These are phyloP conservation scores for Ascochyta fabae DNA, from an alignment of 2,329 filamentous ascomycete genomes.

Conservation along the genomic window DNA sequence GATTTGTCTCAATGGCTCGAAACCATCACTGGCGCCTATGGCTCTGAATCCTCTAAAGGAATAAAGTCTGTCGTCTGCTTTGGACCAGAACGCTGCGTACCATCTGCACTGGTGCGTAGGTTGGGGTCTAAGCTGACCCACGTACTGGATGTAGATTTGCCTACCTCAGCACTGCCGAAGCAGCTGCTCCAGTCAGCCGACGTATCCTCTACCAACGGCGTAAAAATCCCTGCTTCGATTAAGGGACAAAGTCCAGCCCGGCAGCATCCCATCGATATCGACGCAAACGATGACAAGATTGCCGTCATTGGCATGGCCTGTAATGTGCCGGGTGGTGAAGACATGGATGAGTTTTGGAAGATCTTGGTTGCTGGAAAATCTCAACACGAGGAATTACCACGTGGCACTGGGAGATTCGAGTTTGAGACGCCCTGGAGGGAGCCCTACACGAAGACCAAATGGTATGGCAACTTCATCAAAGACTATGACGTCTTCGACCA, in stretches of 20 bases:
- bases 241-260: too few species aligned
- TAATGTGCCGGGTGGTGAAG: conserved; percentile 19
- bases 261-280: not conserved
- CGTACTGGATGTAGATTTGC: too few species aligned
- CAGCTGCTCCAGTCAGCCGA: not conserved
- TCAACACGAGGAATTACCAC: conserved; percentile 1
- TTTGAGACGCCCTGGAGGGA: not conserved
- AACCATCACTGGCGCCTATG: too few species aligned
- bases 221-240: too few species aligned
- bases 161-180: not conserved
- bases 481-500: conserved; percentile 44
- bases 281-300: conserved; percentile 6
- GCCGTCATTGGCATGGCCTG: conserved; percentile 26
- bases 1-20: too few species aligned
- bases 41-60: too few species aligned
- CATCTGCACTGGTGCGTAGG: too few species aligned
- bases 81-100: too few species aligned
- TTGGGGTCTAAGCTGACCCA: too few species aligned
- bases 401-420: conserved; percentile 3
- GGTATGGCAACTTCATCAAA: conserved; percentile 20
- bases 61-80: too few species aligned
- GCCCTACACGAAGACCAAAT: conserved; percentile 5
- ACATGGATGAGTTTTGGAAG: conserved; percentile 17
- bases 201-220: too few species aligned
- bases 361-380: conserved; percentile 12